Conservation (phyloP, 257 asterid species). For the Ocimum tenuiflorum region DNA sequence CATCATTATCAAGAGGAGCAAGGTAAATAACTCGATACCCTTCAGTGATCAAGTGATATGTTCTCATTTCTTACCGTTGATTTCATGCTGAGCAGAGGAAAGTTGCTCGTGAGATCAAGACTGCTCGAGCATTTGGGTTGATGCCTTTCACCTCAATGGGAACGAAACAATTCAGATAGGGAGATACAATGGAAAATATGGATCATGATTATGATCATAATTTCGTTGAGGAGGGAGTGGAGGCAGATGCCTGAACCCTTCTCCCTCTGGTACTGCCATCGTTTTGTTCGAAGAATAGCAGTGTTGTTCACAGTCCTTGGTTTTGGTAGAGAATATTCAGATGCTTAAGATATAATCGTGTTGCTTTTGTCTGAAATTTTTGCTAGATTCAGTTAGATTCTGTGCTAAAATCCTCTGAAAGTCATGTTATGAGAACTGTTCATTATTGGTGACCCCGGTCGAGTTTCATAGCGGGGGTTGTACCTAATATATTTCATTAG, state of each 20-base stretch:
- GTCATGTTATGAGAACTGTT: no score
- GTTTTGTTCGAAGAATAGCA: neutral
- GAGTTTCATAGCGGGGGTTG: no score
- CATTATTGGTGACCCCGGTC: no score
- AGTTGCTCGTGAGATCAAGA: constrained; percentile 77
- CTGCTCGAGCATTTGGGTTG: constrained; percentile 91
- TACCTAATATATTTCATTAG: no score
- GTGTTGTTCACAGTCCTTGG: neutral
- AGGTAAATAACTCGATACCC: constrained; percentile 36
- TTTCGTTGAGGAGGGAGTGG: constrained; percentile 39
- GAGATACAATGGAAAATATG: constrained; percentile 59
- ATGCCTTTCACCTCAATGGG: constrained; percentile 99
- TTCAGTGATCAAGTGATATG: neutral
- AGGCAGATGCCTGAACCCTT: constrained; percentile 17
- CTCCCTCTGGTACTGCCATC: neutral
- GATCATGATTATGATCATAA: constrained; percentile 33
- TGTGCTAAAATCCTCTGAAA: no score
- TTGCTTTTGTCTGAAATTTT: neutral
- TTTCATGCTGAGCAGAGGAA: constrained; percentile 31
- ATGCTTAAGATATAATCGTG: neutral
- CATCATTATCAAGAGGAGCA: constrained; percentile 71
- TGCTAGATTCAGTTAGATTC: neutral
- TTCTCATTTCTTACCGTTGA: constrained; percentile 1
- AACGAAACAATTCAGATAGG: constrained; percentile 54
- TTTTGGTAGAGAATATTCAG: neutral